Base-by-base conservation (phyloP, 257 asterid genomes). In the Solanum okadae region DNA sequence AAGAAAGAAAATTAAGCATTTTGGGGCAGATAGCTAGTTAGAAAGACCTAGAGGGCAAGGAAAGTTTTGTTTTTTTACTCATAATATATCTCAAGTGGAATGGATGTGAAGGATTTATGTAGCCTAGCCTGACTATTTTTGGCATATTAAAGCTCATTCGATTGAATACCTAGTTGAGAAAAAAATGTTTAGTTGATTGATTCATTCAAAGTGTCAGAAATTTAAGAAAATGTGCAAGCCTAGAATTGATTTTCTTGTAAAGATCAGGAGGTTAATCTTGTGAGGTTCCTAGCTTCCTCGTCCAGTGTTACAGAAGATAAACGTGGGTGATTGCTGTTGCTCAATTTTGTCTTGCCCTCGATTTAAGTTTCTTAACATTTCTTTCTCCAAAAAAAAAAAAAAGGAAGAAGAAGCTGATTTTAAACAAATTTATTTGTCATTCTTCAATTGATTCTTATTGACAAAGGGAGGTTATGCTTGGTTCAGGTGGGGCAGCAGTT, bases 401-500 rank as follows among this genome's bases (percentile, higher is more conserved):
- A 2, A 70, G 15, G 40, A 68, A 70, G 76, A 68, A 68, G 40
- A 70, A 6, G 77, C 9, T 31, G 40, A 70, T 70, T 70, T 70
- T 70, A 31, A 15, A 29, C 38, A 16, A 70, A 15, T 70, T 15
- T 75, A 10, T 75, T 35, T 22, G 81, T 34, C 29, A 37, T 75
- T 37, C 31, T 37, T 75, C 52, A 75, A 75, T 35, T 37, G 85
- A 27, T 44, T 27, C 25, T 3, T 49, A 81, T 86, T 88, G 44
- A 90, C 52, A 86, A 37, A 68, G 82, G 91, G 85, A 87, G 52
- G 20, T 27, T 29, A 49, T 83, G 15, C 83, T 76, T 68, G 90
- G 23, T 68, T 90, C 96, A 97, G 99, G 99, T 59, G 98, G 98
- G 86, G 98, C 98, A 20, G 89, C 78, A 56, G 91, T 86, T 81